These are phyloP conservation scores for Entoloma clypeatum DNA, from an alignment of 1,284 basidiomycete species.

Conservation along the genomic window DNA sequence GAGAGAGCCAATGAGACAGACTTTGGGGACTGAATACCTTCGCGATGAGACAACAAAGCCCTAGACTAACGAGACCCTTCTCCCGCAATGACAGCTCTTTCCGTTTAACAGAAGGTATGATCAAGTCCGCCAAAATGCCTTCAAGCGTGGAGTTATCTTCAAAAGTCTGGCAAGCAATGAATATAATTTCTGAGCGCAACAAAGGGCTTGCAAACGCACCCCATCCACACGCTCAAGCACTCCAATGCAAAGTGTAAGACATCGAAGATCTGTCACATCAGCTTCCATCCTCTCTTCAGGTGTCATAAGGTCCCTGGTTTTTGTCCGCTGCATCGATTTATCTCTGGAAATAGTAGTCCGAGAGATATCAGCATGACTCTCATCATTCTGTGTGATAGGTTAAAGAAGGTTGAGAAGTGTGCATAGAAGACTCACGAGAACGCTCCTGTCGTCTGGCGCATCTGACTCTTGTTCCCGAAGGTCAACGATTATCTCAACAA, in stretches of 20 bases:
- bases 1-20: conserved; percentile 8
- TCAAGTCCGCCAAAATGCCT: conserved; percentile 85
- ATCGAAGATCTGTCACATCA: conserved; percentile 78
- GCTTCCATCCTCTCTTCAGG: conserved; percentile 55
- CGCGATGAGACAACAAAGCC: conserved; percentile 90
- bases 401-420: not conserved
- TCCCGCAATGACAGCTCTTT: conserved; percentile 85
- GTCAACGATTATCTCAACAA: conserved; percentile 92
- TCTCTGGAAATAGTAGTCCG: conserved; percentile 34
- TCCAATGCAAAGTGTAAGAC: conserved; percentile 84
- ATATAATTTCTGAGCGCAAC: not conserved
- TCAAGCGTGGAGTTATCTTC: conserved; percentile 94
- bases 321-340: conserved; percentile 35
- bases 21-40: conserved; percentile 41
- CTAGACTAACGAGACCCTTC: conserved; percentile 83
- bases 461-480: conserved; percentile 65
- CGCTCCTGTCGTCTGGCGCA: conserved; percentile 32
- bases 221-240: conserved; percentile 91
- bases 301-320: conserved; percentile 47
- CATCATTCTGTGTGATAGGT: conserved; percentile 26
- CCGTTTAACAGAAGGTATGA: conserved; percentile 86
- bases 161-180: conserved; percentile 54
- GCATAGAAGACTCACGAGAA: conserved; percentile 14
- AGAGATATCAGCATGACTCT: conserved; percentile 34
- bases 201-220: conserved; percentile 35